These are phyloP conservation scores for Ulvella scutata DNA, from an alignment of 139 green algal genomes.

Conservation along the genomic window DNA sequence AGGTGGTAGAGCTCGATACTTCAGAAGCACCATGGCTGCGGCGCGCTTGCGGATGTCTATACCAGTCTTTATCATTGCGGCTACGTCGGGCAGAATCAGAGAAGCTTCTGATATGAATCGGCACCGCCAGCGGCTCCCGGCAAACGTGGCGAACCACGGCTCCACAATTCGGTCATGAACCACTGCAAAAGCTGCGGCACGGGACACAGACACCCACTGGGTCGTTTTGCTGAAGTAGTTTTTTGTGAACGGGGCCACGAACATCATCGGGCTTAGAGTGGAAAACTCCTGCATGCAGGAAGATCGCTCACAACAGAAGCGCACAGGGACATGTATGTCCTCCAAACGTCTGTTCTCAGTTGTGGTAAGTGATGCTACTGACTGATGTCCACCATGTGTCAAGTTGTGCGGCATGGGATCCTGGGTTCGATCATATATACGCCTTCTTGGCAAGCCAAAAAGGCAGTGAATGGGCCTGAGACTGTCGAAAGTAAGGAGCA, in stretches of 20 bases:
- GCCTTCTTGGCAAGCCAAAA: too few species aligned
- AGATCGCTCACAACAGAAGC: too few species aligned
- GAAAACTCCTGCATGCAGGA: background rate
- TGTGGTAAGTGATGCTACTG: too few species aligned
- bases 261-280: background rate
- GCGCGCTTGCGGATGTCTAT: background rate
- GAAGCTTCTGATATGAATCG: background rate
- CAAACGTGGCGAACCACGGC: background rate
- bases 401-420: too few species aligned
- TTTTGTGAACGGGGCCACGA: background rate
- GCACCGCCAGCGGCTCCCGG: slow-evolving; percentile 2
- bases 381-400: too few species aligned
- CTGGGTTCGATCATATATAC: too few species aligned
- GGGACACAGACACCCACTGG: background rate
- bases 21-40: background rate
- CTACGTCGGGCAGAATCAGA: background rate
- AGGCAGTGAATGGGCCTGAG: too few species aligned
- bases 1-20: background rate
- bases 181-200: background rate
- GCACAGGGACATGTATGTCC: too few species aligned
- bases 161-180: background rate
- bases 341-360: too few species aligned
- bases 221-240: slow-evolving; percentile 2
- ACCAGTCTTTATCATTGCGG: background rate
- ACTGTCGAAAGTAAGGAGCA: too few species aligned